Conservation (phyloP, 1,284 basidiomycete genomes). For the Apiotrichum laibachii region DNA sequence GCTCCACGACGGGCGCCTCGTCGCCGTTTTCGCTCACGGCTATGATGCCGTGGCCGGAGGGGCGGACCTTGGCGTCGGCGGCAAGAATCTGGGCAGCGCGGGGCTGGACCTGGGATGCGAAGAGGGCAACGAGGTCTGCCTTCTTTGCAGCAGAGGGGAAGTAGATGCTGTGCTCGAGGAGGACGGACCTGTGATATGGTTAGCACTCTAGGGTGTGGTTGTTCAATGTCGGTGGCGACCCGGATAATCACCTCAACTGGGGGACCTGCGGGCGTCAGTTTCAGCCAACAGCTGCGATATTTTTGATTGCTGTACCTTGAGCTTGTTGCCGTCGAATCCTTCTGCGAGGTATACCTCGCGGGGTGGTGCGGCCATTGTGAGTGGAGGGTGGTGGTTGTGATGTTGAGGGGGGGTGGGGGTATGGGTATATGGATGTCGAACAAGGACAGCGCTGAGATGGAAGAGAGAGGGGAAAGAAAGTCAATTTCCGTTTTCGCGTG, state of each 20-base stretch:
- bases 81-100: slow-evolving; percentile 56
- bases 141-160: slow-evolving; percentile 81
- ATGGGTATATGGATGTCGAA: background rate
- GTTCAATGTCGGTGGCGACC: background rate
- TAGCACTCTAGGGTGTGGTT: no score
- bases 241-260: slow-evolving; percentile 42
- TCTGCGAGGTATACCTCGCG: slow-evolving; percentile 66
- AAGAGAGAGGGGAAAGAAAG: background rate
- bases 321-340: slow-evolving; percentile 73
- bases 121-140: slow-evolving; percentile 74
- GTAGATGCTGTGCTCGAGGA: slow-evolving; percentile 67
- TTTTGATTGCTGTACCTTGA: slow-evolving; percentile 54
- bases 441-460: background rate
- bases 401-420: slow-evolving; percentile 1
- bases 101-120: slow-evolving; percentile 71
- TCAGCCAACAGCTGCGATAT: background rate
- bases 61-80: slow-evolving; percentile 33
- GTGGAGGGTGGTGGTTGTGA: background rate
- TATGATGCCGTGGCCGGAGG: slow-evolving; percentile 47
- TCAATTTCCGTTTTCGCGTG: background rate
- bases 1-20: slow-evolving; percentile 13
- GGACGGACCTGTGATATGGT: slow-evolving; percentile 11
- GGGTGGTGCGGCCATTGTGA: slow-evolving; percentile 38
- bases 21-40: slow-evolving; percentile 30
- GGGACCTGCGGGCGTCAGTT: slow-evolving; percentile 37